Conservation (phyloP, 257 asterid species). For the Paraleonurus japonicus region DNA sequence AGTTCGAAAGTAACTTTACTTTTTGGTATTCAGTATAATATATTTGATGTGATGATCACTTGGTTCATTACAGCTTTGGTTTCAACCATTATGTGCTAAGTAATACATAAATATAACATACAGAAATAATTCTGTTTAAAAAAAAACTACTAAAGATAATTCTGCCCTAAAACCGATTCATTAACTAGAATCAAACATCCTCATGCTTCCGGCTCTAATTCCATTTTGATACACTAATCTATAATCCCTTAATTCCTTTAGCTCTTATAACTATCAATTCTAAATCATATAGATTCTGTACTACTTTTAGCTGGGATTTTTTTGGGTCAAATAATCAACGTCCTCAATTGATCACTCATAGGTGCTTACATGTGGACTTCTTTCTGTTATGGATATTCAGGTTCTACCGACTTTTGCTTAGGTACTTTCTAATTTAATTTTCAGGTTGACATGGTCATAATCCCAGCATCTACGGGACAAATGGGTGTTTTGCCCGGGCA, state of each 20-base stretch:
- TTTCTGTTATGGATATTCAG: neutral
- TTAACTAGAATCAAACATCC: neutral
- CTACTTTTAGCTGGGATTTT: neutral
- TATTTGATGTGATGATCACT: neutral
- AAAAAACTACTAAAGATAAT: no score
- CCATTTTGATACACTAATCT: neutral
- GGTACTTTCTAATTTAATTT: neutral
- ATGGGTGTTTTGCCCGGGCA: slow-evolving; percentile 97
- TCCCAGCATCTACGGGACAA: slow-evolving; percentile 84
- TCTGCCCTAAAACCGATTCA: neutral
- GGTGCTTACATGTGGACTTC: neutral
- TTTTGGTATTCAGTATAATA: neutral
- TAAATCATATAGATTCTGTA: neutral
- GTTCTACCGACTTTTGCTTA: neutral
- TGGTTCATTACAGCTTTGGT: neutral
- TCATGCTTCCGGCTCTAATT: neutral
- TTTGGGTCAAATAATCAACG: neutral
- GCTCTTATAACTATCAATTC: neutral
- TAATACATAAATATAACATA: neutral
- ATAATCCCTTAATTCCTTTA: neutral
- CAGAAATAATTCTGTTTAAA: neutral
- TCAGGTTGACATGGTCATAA: slow-evolving; percentile 89
- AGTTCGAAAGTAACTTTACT: neutral
- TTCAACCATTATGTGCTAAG: neutral
- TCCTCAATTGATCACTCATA: no score